Conservation (phyloP, 108 stramenopile species). For the Cyclotella sp. region DNA sequence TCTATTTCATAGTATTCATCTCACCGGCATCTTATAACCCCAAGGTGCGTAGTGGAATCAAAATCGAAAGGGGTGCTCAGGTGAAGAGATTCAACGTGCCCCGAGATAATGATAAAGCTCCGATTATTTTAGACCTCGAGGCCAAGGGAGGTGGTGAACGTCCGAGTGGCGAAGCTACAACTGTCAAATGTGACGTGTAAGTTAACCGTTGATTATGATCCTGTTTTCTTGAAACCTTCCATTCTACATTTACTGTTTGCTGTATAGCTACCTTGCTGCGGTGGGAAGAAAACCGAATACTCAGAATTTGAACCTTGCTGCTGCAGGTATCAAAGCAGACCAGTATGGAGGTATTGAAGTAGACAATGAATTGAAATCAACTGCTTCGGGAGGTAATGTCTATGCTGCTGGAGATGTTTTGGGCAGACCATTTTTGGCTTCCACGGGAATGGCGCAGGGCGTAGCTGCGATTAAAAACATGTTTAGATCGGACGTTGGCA, state of each 20-base stretch:
- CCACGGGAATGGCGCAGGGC: slow-evolving; percentile 85
- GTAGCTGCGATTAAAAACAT: slow-evolving; percentile 62
- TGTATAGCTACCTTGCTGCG: slow-evolving; percentile 66
- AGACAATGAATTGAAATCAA: slow-evolving; percentile 59
- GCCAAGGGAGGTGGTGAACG: slow-evolving; percentile 61
- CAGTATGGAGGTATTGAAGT: slow-evolving; percentile 75
- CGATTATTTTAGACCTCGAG: slow-evolving; percentile 63
- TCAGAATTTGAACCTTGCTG: slow-evolving; percentile 62
- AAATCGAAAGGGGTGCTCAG: slow-evolving; percentile 71
- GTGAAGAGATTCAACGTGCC: slow-evolving; percentile 67
- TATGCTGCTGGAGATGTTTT: slow-evolving; percentile 88
- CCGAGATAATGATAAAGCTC: slow-evolving; percentile 51
- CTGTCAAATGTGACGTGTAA: slow-evolving; percentile 66
- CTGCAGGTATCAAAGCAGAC: slow-evolving; percentile 74
- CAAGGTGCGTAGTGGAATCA: slow-evolving; percentile 67
- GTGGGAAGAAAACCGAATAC: slow-evolving; percentile 86
- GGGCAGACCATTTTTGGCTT: slow-evolving; percentile 81
- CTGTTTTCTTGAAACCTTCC: background rate
- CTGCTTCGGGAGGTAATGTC: slow-evolving; percentile 60
- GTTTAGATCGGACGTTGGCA: slow-evolving; percentile 36
- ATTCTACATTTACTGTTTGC: background rate
- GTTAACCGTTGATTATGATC: background rate
- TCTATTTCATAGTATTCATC: background rate
- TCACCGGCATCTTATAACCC: background rate
- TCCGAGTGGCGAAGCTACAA: slow-evolving; percentile 42